These are phyloP conservation scores for Euphorbia celastroides DNA, from an alignment of 441 rosid species.

Conservation along the genomic window DNA sequence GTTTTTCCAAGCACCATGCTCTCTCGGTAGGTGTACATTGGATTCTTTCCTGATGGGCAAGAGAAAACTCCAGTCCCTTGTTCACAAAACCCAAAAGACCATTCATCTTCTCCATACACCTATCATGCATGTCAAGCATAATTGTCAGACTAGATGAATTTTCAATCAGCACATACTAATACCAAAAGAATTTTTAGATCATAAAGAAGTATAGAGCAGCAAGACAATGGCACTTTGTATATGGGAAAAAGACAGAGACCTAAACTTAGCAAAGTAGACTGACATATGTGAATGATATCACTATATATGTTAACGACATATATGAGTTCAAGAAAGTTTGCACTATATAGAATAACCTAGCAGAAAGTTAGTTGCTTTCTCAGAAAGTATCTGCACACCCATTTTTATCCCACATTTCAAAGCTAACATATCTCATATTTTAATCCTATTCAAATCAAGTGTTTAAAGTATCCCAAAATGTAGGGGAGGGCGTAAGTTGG, in stretches of 20 bases:
- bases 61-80: slow-evolving; percentile 92
- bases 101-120: slow-evolving; percentile 92
- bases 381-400: background rate
- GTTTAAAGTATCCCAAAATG: background rate
- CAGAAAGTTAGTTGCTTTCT: background rate
- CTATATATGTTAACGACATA: background rate
- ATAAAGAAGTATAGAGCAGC: background rate
- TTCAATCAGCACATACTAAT: slow-evolving; percentile 5
- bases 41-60: slow-evolving; percentile 84
- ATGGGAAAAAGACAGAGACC: background rate
- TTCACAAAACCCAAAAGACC: slow-evolving; percentile 97
- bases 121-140: slow-evolving; percentile 22
- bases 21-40: slow-evolving; percentile 93
- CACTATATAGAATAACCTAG: background rate
- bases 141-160: slow-evolving; percentile 10
- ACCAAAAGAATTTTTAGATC: no score
- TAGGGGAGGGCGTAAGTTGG: background rate
- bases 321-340: background rate
- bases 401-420: background rate
- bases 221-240: background rate
- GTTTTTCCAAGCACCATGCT: slow-evolving; percentile 70
- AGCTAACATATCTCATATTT: background rate
- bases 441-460: background rate
- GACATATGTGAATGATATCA: background rate
- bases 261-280: background rate